Conservation (phyloP, 805 yeast species). For the Teunomyces gatunensis region DNA sequence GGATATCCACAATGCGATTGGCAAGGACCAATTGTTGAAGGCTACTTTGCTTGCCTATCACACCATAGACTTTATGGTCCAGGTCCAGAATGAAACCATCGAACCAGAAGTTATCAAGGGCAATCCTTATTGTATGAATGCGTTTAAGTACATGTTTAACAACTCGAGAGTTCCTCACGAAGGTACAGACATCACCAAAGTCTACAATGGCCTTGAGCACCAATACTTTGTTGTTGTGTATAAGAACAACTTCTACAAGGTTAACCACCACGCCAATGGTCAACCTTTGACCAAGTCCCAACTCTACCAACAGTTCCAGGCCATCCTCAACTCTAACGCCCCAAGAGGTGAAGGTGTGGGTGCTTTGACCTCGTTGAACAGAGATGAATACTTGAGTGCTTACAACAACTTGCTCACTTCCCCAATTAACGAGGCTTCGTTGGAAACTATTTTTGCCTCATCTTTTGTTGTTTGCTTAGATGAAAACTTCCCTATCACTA, state of each 20-base stretch:
- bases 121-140: conserved; percentile 91
- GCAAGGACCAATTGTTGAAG: conserved; percentile 63
- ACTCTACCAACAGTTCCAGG: conserved; percentile 56
- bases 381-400: conserved; percentile 74
- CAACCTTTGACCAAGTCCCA: conserved; percentile 44
- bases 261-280: conserved; percentile 55
- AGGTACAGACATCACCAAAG: conserved; percentile 59
- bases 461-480: conserved; percentile 84
- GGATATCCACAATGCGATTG: conserved; percentile 57
- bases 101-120: conserved; percentile 79
- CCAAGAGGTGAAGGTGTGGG: conserved; percentile 63
- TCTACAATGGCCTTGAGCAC: conserved; percentile 49
- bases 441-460: conserved; percentile 69
- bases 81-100: conserved; percentile 67
- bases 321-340: conserved; percentile 43
- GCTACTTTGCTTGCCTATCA: conserved; percentile 73
- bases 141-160: conserved; percentile 88
- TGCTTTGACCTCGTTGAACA: conserved; percentile 74
- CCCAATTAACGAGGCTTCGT: conserved; percentile 58
- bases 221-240: conserved; percentile 70
- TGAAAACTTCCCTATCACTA: conserved; percentile 64
- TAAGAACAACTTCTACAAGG: conserved; percentile 78
- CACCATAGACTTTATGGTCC: conserved; percentile 63
- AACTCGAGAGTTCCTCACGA: conserved; percentile 76
- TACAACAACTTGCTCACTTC: conserved; percentile 57